Evolutionary conservation across 164 flowering plant species (phyloP), one percentile per base, ranked within the genome.

Genomic region (Tinospora cordifolia): DNA sequence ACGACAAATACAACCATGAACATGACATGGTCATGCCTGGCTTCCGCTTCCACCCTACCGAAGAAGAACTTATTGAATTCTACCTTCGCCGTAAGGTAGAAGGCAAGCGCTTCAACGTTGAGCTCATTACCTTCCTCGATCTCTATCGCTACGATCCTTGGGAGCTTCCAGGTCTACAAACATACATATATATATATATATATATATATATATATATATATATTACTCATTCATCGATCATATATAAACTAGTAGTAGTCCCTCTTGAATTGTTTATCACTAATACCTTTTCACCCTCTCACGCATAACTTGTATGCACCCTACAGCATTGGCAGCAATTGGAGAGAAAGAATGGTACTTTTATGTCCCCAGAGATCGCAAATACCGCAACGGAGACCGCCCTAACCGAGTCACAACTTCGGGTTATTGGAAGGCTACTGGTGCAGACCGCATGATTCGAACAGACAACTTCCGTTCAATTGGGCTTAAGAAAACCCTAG

Each of bases 161-260:
- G 99, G 99, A 94, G 67, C 98, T 94, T 70, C 99, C 99, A 65
- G 97, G 99, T n/a, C n/a, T n/a, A n/a, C n/a, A n/a, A n/a, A n/a
- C n/a, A n/a, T n/a, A n/a, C n/a, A n/a, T n/a, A n/a, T n/a, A n/a
- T n/a, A n/a, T n/a, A n/a, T n/a, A n/a, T n/a, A n/a, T n/a, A n/a
- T n/a, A n/a, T n/a, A n/a, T n/a, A n/a, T n/a, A n/a, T n/a, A n/a
- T 94, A 77, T 15, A 0, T 10, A 49, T 49, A 19, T 19, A 51
- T 51, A 17, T n/a, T n/a, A n/a, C n/a, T n/a, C n/a, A 51, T 17
- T 41, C 46, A 51, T 51, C 58, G 21, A 15, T 51, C 36, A 15
- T 51, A 1, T 15, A 51, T 51, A 30, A 30, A 30, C 22, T 51
- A 51, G 19, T 51, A 51, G 22, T n/a, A 51, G 7, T 51, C 17